Evolutionary conservation across 352 stramenopile species (phyloP), one percentile per base, ranked within the genome.

Genomic region (Pythium oligandrum): DNA sequence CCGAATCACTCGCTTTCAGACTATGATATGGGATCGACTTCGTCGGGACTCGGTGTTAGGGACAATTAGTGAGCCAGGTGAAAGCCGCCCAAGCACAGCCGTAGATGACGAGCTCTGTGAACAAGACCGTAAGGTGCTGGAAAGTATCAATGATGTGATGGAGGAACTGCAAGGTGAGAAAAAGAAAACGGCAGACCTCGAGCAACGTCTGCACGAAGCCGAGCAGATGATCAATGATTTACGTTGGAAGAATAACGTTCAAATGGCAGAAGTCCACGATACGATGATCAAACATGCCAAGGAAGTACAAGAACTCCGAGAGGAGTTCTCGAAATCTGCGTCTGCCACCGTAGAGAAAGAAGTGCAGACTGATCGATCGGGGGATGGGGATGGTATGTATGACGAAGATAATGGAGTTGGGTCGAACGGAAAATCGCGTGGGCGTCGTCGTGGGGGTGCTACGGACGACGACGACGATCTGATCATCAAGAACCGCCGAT

Each of bases 111-210:
- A 73, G 51, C 63, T 88, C 37, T 83, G 66, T 26, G 77, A 88
- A 42, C 69, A 86, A 52, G 77, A 88, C 45, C 74, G 75, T 6
- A 83, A 88, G 55, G 61, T 86, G 30, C 51, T 88, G 7, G 78
- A 86, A 40, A 66, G 44, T 38, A 59, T 86, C 9, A 67, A 55
- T 2, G 75, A 88, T 10, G 36, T 79, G 12, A 56, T 86, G 3
- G 78, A 88, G 4, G 78, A 88, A 34, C 50, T 86, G 11, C 63
- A 73, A 12, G 44, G 51, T 0, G 55, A 66, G 33, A 73, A 71
- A 32, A 63, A 62, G 4, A 66, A 72, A 36, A 54, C 57, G 43
- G 40, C 58, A 9, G 66, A 68, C 4, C 43, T 82, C 7, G 59
- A 77, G 34, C 47, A 71, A 12, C 70, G 63, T 17, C 64, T 86